A percentile compares a stretch with the other conserved stretches of the same genome.
Conservation (phyloP, 495 filamentous ascomycete genomes). For the Podospora comata region DNA sequence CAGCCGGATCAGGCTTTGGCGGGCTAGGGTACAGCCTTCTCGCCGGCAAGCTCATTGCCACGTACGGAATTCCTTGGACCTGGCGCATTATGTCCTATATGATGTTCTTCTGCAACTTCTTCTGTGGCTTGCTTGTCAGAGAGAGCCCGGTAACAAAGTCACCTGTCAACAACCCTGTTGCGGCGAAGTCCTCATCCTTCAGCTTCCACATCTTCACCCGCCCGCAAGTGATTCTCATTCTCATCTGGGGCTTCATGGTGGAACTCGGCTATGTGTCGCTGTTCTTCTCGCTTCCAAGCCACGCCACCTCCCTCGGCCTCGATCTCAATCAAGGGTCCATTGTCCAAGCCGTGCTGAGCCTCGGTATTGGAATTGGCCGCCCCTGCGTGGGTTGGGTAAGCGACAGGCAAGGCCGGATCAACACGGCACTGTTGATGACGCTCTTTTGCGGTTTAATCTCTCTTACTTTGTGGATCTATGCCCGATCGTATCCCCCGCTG, state of each 20-base stretch:
- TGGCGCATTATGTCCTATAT: slow-evolving; percentile 58
- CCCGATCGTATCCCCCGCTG: slow-evolving; percentile 60
- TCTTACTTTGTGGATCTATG: slow-evolving; percentile 64
- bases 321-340: slow-evolving; percentile 59
- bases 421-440: slow-evolving; percentile 46
- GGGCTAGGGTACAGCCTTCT: slow-evolving; percentile 56
- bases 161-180: slow-evolving; percentile 34
- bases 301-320: slow-evolving; percentile 58
- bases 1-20: slow-evolving; percentile 63
- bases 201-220: neutral
- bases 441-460: slow-evolving; percentile 29
- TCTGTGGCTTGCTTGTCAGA: slow-evolving; percentile 55
- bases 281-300: slow-evolving; percentile 62
- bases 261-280: slow-evolving; percentile 67
- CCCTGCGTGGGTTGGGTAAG: slow-evolving; percentile 62
- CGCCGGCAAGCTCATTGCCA: slow-evolving; percentile 53
- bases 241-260: slow-evolving; percentile 63
- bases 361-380: slow-evolving; percentile 61
- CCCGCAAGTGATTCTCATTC: slow-evolving; percentile 41
- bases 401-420: slow-evolving; percentile 61
- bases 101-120: slow-evolving; percentile 47
- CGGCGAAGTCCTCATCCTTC: slow-evolving; percentile 36
- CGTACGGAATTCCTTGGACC: slow-evolving; percentile 52
- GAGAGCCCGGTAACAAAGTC: slow-evolving; percentile 45
- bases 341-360: slow-evolving; percentile 63